Percentiles rank a stretch among this genome's conserved stretches.
phyloP scores from a whole-genome alignment of 2,329 filamentous ascomycete species.

The Sarocladiaceae sp. region DNA sequence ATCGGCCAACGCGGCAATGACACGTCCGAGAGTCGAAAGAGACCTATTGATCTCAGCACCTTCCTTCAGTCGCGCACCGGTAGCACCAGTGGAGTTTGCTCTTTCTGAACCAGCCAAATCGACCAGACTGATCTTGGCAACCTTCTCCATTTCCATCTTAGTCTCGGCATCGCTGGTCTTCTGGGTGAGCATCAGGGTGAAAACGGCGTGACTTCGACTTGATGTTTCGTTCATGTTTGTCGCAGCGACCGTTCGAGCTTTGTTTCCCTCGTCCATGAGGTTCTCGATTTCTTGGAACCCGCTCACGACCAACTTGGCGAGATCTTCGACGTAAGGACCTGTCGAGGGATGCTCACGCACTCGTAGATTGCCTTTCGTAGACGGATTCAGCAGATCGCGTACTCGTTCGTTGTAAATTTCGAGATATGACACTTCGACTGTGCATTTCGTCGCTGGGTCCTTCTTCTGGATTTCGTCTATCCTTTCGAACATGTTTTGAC shows the following conservation, averaged over 20 bases:
- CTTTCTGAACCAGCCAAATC: constrained; percentile 97
- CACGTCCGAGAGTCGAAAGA: constrained; percentile 90
- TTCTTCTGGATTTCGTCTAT: constrained; percentile 63
- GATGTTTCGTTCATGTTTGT: constrained; percentile 99
- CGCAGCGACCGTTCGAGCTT: constrained; percentile 92
- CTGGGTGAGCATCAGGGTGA: constrained; percentile 92
- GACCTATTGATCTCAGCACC: constrained; percentile 98
- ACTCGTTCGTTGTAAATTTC: constrained; percentile 99
- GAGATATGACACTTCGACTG: constrained; percentile 95
- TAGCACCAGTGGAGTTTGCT: constrained; percentile 95
- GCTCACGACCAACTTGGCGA: constrained; percentile 90
- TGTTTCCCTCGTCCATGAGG: constrained; percentile 99
- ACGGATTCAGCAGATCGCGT: constrained; percentile 88
- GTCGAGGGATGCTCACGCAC: constrained; percentile 97
- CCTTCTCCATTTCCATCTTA: constrained; percentile 96
- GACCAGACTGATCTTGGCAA: constrained; percentile 95
- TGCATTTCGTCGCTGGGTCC: constrained; percentile 78
- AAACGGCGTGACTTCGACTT: constrained; percentile 96
- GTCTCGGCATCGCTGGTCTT: constrained; percentile 89
- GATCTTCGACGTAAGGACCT: constrained; percentile 95
- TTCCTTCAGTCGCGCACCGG: constrained; percentile 90
- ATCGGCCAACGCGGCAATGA: constrained; percentile 93
- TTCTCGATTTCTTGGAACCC: constrained; percentile 95
- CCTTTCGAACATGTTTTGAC: constrained; percentile 92
- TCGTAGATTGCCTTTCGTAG: constrained; percentile 93